Evolutionary conservation across 1,284 basidiomycete genomes (phyloP), one percentile per base, ranked within the genome.

Genomic region (Cryptococcus jaspeensis): DNA sequence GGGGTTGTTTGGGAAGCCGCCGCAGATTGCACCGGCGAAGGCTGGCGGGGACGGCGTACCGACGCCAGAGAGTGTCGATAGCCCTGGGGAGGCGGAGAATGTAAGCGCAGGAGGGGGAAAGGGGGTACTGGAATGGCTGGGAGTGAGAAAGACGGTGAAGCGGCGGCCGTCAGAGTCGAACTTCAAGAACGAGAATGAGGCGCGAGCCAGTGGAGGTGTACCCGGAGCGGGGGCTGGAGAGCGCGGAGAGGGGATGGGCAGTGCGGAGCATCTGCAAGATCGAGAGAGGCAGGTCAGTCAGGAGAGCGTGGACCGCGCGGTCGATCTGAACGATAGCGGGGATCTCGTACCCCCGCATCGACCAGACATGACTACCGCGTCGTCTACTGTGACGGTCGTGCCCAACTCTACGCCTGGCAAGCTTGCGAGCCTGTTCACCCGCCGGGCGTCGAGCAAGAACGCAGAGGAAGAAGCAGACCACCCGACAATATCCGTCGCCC

Each of bases 101-200:
- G 50, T 45, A 35, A 52, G 52, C n/a, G 32, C 39, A 6, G 57
- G 53, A 12, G 63, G 60, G 32, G 39, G 62, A 0, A 45, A 57
- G 8, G 63, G 69, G 16, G 67, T 73, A 32, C 52, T 74, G 32
- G 71, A 68, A 50, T 76, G 74, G 74, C 63, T 76, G 0, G 71
- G 72, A 1, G 65, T 76, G 11, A 62, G 55, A 20, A 75, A 72
- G 58, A 58, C 67, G 1, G 63, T 66, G 38, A 67, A 64, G 42
- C 55, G 72, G 18, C 62, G 68, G 9, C 55, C 61, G 9, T 74
- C 72, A 7, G 72, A 74, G 16, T 47, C 45, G 13, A 65, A 66
- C 48, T 47, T 72, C 20, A 50, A 55, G 51, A 54, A 22, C 36
- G 39, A 35, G 48, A 32, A 32, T 9, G 28, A 32, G 28, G 28